phyloP scores from a whole-genome alignment of 805 yeast species.

The Pichia manshurica region DNA sequence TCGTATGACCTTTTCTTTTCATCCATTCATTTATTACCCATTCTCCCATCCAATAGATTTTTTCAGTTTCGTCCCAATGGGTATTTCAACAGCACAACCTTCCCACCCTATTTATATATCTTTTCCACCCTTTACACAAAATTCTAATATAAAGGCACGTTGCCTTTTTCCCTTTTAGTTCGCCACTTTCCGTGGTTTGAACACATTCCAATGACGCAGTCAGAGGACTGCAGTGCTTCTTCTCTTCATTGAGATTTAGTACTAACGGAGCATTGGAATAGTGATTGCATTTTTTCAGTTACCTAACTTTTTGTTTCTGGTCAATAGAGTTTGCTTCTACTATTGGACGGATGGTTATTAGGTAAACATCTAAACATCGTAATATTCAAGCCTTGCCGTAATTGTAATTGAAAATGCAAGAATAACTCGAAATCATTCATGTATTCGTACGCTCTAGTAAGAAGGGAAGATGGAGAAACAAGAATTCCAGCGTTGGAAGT shows the following conservation, averaged over 20 bases:
- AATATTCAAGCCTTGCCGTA: too few species aligned
- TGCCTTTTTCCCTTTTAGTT: conserved; percentile 12
- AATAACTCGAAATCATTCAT: too few species aligned
- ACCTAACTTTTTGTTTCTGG: conserved; percentile 13
- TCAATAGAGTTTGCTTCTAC: conserved; percentile 8
- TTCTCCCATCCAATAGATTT: neutral
- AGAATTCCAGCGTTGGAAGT: too few species aligned
- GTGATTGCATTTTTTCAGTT: conserved; percentile 14
- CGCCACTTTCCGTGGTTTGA: conserved; percentile 13
- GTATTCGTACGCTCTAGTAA: too few species aligned
- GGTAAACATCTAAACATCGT: conserved; percentile 7
- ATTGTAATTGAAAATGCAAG: neutral
- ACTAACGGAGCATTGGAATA: conserved; percentile 60
- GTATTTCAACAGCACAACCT: conserved; percentile 2
- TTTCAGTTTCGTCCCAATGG: neutral
- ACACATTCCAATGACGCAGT: conserved; percentile 44
- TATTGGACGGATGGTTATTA: conserved; percentile 13
- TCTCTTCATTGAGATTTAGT: conserved; percentile 30
- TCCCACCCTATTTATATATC: conserved; percentile 2
- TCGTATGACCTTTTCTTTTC: conserved; percentile 18
- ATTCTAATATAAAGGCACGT: neutral
- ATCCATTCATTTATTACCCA: neutral
- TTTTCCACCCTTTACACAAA: neutral
- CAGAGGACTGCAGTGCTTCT: conserved; percentile 49
- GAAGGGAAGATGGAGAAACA: too few species aligned